phyloP scores from a whole-genome alignment of 2,329 filamentous ascomycete genomes.

The Claviceps paspali region DNA sequence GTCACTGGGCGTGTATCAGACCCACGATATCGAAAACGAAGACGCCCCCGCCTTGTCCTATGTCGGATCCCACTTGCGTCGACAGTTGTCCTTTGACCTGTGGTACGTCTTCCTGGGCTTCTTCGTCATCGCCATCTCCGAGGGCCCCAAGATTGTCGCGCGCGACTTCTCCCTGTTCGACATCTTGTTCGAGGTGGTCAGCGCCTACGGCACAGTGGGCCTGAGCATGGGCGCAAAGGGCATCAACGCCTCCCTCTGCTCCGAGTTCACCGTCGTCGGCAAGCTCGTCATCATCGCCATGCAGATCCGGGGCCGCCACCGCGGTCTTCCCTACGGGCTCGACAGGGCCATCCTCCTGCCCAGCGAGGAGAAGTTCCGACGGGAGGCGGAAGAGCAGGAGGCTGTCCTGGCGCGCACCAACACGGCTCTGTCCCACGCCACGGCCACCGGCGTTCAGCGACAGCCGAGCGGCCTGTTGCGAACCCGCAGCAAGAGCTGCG shows the following conservation, averaged over 20 bases:
- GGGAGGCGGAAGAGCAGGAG: slow-evolving; percentile 34
- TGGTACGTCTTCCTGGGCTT: slow-evolving; percentile 94
- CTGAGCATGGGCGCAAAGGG: slow-evolving; percentile 68
- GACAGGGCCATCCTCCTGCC: slow-evolving; percentile 46
- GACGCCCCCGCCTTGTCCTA: slow-evolving; percentile 57
- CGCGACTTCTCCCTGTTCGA: slow-evolving; percentile 52
- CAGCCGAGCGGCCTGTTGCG: slow-evolving; percentile 15
- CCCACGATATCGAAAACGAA: slow-evolving; percentile 30
- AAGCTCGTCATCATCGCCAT: slow-evolving; percentile 55
- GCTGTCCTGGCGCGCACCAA: slow-evolving; percentile 21
- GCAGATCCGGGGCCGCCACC: slow-evolving; percentile 54
- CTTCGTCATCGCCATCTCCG: slow-evolving; percentile 82
- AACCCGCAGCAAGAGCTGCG: slow-evolving; percentile 23
- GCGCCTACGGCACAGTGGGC: slow-evolving; percentile 88
- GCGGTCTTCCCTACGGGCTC: slow-evolving; percentile 51
- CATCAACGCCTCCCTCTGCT: slow-evolving; percentile 66
- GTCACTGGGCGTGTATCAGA: slow-evolving; percentile 58
- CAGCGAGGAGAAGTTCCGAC: slow-evolving; percentile 38
- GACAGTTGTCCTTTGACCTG: slow-evolving; percentile 89
- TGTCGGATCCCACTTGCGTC: slow-evolving; percentile 77
- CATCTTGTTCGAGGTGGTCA: slow-evolving; percentile 72
- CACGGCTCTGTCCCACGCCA: slow-evolving; percentile 20
- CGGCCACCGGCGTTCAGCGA: slow-evolving; percentile 15
- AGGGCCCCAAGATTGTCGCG: slow-evolving; percentile 54
- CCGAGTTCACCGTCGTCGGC: slow-evolving; percentile 61